Base-by-base conservation (phyloP, 2,329 filamentous ascomycete genomes). In the Dryadomyces sulphureus region DNA sequence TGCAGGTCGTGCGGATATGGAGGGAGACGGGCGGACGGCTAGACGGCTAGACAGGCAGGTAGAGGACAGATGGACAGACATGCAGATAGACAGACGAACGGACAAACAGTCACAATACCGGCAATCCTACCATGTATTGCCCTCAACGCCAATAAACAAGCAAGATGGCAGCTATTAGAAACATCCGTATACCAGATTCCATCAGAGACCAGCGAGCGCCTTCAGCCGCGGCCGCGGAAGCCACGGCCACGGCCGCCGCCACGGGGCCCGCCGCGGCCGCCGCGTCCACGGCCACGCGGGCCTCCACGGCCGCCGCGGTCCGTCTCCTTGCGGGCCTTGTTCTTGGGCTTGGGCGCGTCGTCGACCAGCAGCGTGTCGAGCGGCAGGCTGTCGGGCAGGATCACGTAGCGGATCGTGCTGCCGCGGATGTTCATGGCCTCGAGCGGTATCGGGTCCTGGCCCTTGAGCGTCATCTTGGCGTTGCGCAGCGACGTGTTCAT, bases 401-500 rank as follows among this genome's bases (percentile, higher is more conserved):
- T 94, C 63, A 84, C 90, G 68, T 95, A 95, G 65, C 92, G 81
- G 63, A 98, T 93, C 19, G 89, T 95, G 51, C 85, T 93, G 57
- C 92, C 92, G 55, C 92, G 86, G 54, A 98, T 84, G 68, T 93
- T 95, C 77, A 98, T 94, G 22, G 87, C 87, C 62, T 98, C 92
- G 50, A 96, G 79, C 6, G 81, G 73, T 60, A 95, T 80, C 45
- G 89, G 81, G 51, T 94, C 86, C 60, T 92, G 87, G 59, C 84
- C 84, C 63, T 83, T 86, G 54, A 81, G 73, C 3, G 90, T 96
- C 87, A 95, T 94, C 69, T 95, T 96, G 60, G 96, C 90, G 51
- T 85, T 88, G 60, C 89, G 87, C 49, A 98, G 78, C 43, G 89
- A 83, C 48, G 89, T 94, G 73, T 98, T 98, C 92, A 98, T 98